These are phyloP conservation scores for Chaetomium olivaceum DNA, from an alignment of 2,329 filamentous ascomycete genomes.

Conservation along the genomic window DNA sequence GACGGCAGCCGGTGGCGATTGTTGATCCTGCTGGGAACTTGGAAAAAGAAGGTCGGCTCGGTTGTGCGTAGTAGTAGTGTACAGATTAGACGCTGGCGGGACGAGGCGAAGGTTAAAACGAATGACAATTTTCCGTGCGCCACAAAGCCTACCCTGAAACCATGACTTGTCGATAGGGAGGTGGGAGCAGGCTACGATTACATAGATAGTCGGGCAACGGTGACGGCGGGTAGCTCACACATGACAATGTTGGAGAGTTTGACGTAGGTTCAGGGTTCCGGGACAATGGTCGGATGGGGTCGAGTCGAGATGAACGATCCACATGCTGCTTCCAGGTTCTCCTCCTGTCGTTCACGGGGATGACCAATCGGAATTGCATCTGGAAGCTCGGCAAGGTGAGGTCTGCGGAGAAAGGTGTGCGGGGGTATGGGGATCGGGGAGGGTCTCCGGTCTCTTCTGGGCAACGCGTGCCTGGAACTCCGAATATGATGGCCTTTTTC, in stretches of 20 bases:
- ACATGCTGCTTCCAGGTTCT: conserved; percentile 15
- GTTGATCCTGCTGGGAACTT: neutral
- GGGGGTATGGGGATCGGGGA: conserved; percentile 5
- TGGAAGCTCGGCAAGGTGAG: conserved; percentile 5
- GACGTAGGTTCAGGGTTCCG: conserved; percentile 8
- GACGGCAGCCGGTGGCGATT: neutral
- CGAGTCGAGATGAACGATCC: conserved; percentile 12
- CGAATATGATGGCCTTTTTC: neutral
- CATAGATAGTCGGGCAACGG: neutral
- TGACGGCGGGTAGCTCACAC: neutral
- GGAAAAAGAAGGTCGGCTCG: neutral
- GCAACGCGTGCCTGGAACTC: neutral
- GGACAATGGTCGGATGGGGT: conserved; percentile 16
- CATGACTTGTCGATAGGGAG: neutral
- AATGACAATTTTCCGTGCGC: conserved; percentile 3
- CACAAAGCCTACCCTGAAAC: neutral
- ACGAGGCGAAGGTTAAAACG: neutral
- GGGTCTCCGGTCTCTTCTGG: conserved; percentile 15
- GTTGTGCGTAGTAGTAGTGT: neutral
- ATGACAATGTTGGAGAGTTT: neutral
- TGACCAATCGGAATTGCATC: conserved; percentile 6
- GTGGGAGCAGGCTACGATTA: neutral
- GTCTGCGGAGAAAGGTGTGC: conserved; percentile 16
- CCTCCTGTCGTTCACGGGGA: conserved; percentile 4
- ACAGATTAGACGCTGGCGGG: neutral